Conservation (phyloP, 2,329 filamentous ascomycete species). For the Trichoderma endophyticum region DNA sequence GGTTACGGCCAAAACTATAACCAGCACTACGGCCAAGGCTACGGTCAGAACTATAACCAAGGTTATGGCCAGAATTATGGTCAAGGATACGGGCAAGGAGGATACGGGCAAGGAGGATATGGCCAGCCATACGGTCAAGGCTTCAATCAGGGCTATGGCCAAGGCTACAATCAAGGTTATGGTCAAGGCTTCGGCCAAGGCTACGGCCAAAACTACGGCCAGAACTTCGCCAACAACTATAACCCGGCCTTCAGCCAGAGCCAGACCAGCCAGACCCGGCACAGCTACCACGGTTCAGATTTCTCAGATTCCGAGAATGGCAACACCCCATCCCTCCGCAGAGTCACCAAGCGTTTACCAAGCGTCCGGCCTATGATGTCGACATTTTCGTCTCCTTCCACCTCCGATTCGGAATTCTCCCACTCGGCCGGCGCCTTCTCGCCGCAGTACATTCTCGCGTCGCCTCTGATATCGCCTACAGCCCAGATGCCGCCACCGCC, state of each 20-base stretch:
- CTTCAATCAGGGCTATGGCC: neutral
- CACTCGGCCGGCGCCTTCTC: neutral
- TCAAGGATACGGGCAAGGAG: neutral
- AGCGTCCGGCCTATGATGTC: neutral
- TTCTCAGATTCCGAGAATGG: constrained; percentile 8
- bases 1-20: neutral
- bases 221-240: neutral
- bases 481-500: neutral
- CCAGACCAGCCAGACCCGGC: neutral
- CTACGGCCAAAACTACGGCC: neutral
- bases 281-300: constrained; percentile 3
- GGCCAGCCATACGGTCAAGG: neutral
- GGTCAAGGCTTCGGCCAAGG: neutral
- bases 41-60: neutral
- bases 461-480: constrained; percentile 7
- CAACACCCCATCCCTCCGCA: constrained; percentile 7
- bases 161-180: neutral
- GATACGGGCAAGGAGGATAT: neutral
- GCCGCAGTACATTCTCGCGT: constrained; percentile 9
- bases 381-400: constrained; percentile 8
- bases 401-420: constrained; percentile 15
- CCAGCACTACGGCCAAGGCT: neutral
- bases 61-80: neutral
- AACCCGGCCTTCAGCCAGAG: constrained; percentile 1
- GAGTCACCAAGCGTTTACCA: constrained; percentile 16